Conservation (phyloP, 345 rosid genomes). For the rapeseed (Brassica napus) region DNA sequence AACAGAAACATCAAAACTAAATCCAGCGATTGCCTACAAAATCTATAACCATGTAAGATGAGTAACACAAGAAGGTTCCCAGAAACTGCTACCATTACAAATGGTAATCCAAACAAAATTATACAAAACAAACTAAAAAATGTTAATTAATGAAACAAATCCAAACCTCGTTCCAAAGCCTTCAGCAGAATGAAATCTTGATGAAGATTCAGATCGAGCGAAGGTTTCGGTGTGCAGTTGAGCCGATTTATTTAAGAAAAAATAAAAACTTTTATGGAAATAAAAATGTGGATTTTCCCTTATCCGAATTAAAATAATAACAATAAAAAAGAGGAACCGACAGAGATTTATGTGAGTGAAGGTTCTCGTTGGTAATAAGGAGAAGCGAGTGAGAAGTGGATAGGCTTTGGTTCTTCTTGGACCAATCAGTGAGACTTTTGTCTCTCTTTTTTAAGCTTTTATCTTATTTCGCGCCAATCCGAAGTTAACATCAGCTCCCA, state of each 20-base stretch:
- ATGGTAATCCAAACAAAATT: background rate
- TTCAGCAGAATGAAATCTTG: background rate
- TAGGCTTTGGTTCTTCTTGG: slow-evolving; percentile 30
- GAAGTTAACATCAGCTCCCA: slow-evolving; percentile 27
- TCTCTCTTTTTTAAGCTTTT: slow-evolving; percentile 8
- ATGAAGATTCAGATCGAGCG: slow-evolving; percentile 7
- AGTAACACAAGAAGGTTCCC: background rate
- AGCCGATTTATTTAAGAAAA: background rate
- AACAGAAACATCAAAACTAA: background rate
- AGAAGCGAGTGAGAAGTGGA: slow-evolving; percentile 24
- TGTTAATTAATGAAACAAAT: background rate
- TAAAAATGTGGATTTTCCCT: background rate
- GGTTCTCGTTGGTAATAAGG: slow-evolving; percentile 16
- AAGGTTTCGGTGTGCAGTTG: background rate
- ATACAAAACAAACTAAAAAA: background rate
- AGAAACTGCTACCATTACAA: slow-evolving; percentile 6
- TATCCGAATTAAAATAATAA: background rate
- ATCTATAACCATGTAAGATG: background rate
- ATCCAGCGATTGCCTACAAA: background rate
- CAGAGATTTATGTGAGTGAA: slow-evolving; percentile 17
- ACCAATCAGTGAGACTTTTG: slow-evolving; percentile 20
- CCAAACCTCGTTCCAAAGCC: background rate
- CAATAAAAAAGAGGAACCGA: slow-evolving; percentile 27
- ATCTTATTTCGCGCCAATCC: slow-evolving; percentile 37
- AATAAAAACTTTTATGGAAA: background rate